A percentile compares a stretch with the other conserved stretches of the same genome.
Evolutionary conservation across 1,284 basidiomycete genomes (phyloP).

Genomic region (Cryptococcus maquisensis): DNA sequence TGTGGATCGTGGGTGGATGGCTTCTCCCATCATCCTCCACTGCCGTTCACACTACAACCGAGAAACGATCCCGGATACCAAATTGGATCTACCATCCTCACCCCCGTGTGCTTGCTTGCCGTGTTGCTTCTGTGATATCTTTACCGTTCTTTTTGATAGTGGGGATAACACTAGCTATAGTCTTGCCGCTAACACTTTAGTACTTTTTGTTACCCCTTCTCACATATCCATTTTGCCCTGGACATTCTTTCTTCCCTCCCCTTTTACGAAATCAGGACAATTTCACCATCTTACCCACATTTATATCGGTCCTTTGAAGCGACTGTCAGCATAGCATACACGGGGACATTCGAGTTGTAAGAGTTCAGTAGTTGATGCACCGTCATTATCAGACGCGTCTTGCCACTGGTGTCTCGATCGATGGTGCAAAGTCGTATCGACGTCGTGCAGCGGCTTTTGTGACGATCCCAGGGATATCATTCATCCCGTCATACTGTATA

Average conservation of each 20-base stretch:
- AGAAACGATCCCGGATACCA: not conserved
- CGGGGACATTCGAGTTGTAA: too few species aligned
- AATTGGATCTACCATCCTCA: not conserved
- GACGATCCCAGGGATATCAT: not conserved
- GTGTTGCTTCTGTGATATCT: not conserved
- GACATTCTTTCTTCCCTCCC: too few species aligned
- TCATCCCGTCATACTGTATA: not conserved
- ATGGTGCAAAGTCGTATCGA: not conserved
- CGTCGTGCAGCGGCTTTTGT: not conserved
- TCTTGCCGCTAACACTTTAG: not conserved
- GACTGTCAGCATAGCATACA: too few species aligned
- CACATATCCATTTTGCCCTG: too few species aligned
- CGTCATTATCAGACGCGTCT: not conserved
- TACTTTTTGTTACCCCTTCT: too few species aligned
- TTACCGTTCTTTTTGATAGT: not conserved
- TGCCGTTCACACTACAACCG: not conserved
- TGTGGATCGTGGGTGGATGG: conserved; percentile 19
- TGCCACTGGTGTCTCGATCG: not conserved
- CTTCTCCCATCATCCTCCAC: not conserved
- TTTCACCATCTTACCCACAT: too few species aligned
- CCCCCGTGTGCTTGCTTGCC: not conserved
- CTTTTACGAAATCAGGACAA: too few species aligned
- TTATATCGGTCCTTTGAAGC: too few species aligned
- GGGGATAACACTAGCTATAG: not conserved
- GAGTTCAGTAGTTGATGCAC: too few species aligned